Evolutionary conservation across 305 asterid species (phyloP).

Genomic region (Galium porrigens): DNA sequence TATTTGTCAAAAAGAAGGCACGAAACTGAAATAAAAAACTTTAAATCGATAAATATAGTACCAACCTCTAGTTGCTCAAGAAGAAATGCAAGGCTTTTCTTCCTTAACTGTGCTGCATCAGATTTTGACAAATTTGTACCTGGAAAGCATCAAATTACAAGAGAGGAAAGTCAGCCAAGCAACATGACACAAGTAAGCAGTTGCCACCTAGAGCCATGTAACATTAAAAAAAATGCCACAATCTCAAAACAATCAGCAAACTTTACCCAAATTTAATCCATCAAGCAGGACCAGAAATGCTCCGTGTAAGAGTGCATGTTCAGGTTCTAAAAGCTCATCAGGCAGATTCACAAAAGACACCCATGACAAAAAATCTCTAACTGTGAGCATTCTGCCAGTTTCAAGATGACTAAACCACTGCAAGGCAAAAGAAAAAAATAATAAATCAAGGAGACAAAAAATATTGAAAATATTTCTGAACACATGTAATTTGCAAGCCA

Average conservation of each 20-base stretch:
- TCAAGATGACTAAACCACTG: conserved; percentile 84
- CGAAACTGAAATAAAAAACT: neutral
- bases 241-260: conserved; percentile 4
- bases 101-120: conserved; percentile 60
- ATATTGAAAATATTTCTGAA: neutral
- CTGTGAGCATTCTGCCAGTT: conserved; percentile 73
- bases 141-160: conserved; percentile 19
- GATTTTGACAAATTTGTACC: conserved; percentile 67
- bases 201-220: too few species aligned
- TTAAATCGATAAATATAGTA: conserved; percentile 6
- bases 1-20: too few species aligned
- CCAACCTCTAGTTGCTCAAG: conserved; percentile 55
- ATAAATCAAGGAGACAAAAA: neutral
- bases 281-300: conserved; percentile 73
- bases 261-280: conserved; percentile 69
- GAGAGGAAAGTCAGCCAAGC: neutral
- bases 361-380: conserved; percentile 95
- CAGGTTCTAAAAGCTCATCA: conserved; percentile 43
- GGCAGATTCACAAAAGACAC: conserved; percentile 58
- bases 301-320: conserved; percentile 69
- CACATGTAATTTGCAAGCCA: too few species aligned
- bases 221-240: neutral
- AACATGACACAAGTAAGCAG: neutral
- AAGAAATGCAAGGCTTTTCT: conserved; percentile 53
- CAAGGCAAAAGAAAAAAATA: conserved; percentile 25